These are phyloP conservation scores for Pythium apleroticum DNA, from an alignment of 352 stramenopile species.

Conservation along the genomic window DNA sequence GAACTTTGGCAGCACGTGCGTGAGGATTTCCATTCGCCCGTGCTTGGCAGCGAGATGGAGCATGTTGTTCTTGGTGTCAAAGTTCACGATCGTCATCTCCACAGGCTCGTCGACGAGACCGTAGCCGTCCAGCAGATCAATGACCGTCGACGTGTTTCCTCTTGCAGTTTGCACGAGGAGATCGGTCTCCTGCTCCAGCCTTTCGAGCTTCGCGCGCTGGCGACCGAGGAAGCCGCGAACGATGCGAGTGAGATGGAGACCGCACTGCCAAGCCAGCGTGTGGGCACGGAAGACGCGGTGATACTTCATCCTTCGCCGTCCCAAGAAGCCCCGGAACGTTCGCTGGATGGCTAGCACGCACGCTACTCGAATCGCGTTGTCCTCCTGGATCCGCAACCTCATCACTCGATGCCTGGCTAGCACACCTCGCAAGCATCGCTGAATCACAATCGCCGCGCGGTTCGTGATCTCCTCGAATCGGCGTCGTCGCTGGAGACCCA, in stretches of 20 bases:
- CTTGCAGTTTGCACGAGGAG: slow-evolving; percentile 51
- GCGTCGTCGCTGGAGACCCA: slow-evolving; percentile 13
- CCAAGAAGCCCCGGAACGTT: slow-evolving; percentile 46
- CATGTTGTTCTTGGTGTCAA: slow-evolving; percentile 37
- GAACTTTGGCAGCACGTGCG: slow-evolving; percentile 47
- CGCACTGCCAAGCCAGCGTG: slow-evolving; percentile 35
- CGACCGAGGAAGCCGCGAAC: slow-evolving; percentile 56
- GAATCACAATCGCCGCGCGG: slow-evolving; percentile 41
- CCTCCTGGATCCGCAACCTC: slow-evolving; percentile 38
- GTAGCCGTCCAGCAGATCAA: slow-evolving; percentile 67
- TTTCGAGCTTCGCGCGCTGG: slow-evolving; percentile 25
- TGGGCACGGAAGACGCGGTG: slow-evolving; percentile 31
- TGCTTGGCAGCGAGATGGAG: slow-evolving; percentile 54
- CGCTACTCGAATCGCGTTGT: slow-evolving; percentile 39
- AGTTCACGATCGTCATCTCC: slow-evolving; percentile 38
- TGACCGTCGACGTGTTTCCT: slow-evolving; percentile 51
- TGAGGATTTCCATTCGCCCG: slow-evolving; percentile 51
- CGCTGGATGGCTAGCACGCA: slow-evolving; percentile 56
- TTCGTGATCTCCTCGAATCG: slow-evolving; percentile 11
- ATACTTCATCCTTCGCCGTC: slow-evolving; percentile 32
- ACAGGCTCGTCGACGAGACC: slow-evolving; percentile 37
- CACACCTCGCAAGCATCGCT: slow-evolving; percentile 40
- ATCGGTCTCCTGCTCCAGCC: slow-evolving; percentile 40
- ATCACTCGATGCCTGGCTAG: slow-evolving; percentile 32
- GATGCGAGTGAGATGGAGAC: slow-evolving; percentile 46